Percentiles rank a stretch among this genome's conserved stretches.
Conservation (phyloP, 73 alveolate species). For the Blepharisma stoltei region DNA sequence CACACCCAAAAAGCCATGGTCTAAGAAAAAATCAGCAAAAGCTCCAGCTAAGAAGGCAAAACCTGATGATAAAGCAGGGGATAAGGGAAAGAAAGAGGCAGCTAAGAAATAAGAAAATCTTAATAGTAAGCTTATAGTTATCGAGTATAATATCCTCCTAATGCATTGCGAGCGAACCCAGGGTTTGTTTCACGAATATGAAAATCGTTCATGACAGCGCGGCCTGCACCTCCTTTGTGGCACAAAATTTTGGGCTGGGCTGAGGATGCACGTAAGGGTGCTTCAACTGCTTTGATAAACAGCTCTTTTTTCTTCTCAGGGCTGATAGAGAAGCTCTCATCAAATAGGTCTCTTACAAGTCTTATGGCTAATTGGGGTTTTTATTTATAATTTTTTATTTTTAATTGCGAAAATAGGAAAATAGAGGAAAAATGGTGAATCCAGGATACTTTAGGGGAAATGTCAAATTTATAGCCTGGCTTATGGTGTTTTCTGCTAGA, state of each 20-base stretch:
- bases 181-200: conserved; percentile 21
- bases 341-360: neutral
- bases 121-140: neutral
- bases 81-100: neutral
- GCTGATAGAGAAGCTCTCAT: neutral
- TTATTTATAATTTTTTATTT: too few species aligned
- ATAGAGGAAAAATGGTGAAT: too few species aligned
- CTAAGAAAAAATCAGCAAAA: neutral
- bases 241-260: neutral
- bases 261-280: neutral
- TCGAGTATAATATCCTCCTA: conserved; percentile 26
- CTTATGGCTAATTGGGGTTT: too few species aligned
- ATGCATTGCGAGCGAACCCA: conserved; percentile 21
- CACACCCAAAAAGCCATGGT: neutral
- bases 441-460: neutral
- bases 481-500: neutral
- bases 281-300: conserved; percentile 1
- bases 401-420: too few species aligned
- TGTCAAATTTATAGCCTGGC: neutral
- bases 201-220: conserved; percentile 2
- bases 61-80: neutral
- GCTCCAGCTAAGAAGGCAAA: neutral
- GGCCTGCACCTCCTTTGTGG: neutral
- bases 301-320: neutral
- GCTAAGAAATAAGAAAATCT: neutral